phyloP scores from a whole-genome alignment of 2,329 filamentous ascomycete genomes.

The Stagonosporopsis rhizophila region DNA sequence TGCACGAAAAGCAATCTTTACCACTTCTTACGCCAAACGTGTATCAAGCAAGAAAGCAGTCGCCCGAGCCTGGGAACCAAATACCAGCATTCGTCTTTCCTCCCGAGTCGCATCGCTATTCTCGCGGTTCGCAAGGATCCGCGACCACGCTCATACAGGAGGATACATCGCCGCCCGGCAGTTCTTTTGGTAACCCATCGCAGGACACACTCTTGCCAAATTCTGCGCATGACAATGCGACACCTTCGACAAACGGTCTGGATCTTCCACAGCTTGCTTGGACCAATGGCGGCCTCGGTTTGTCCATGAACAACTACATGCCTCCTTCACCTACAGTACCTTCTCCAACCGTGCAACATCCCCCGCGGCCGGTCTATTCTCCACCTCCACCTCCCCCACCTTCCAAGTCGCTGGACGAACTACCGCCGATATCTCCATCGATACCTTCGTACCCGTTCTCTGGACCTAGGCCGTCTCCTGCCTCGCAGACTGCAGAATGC shows the following conservation, averaged over 20 bases:
- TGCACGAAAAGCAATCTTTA: slow-evolving; percentile 1
- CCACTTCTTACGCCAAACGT: slow-evolving; percentile 16
- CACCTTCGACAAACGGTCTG: slow-evolving; percentile 29
- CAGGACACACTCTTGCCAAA: slow-evolving; percentile 46
- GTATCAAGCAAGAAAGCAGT: slow-evolving; percentile 14
- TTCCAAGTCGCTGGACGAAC: slow-evolving; percentile 14
- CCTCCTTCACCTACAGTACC: slow-evolving; percentile 29
- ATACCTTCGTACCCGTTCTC: slow-evolving; percentile 9
- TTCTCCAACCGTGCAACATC: slow-evolving; percentile 40
- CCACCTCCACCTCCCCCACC: slow-evolving; percentile 54
- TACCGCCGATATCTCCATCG: slow-evolving; percentile 21
- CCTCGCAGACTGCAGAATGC: slow-evolving; percentile 21
- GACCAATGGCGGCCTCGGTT: slow-evolving; percentile 52
- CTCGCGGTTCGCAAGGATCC: slow-evolving; percentile 41
- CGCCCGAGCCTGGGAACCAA: slow-evolving; percentile 32
- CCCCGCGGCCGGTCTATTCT: slow-evolving; percentile 55
- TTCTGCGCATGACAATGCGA: slow-evolving; percentile 40
- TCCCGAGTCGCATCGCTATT: slow-evolving; percentile 44
- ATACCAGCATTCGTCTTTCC: slow-evolving; percentile 51
- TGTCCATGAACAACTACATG: slow-evolving; percentile 49
- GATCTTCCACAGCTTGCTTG: slow-evolving; percentile 49
- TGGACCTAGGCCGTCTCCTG: slow-evolving; percentile 7
- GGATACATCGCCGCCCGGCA: slow-evolving; percentile 43
- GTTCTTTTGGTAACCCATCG: slow-evolving; percentile 38
- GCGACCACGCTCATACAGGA: slow-evolving; percentile 44